Base-by-base conservation (phyloP, 768 basidiomycete species). In the Cystofilobasidium capitatum region DNA sequence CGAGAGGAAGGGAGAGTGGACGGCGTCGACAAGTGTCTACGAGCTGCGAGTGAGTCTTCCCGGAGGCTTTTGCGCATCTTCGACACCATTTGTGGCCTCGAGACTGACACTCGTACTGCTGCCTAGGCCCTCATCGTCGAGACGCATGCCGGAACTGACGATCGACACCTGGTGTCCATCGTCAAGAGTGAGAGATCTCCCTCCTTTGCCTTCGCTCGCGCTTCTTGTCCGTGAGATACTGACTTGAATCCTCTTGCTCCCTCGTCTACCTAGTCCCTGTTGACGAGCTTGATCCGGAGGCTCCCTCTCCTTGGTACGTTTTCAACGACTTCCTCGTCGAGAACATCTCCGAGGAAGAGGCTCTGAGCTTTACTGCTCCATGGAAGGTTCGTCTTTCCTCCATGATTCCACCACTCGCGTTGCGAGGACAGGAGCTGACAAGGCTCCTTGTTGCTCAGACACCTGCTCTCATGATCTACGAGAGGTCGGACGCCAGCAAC, bases 291-390 rank as follows among this genome's bases (percentile, higher is more conserved):
- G 73, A 79, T 14, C 65, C 74, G 1, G 77, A 80, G 62, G 71
- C 71, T 24, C 73, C 71, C 29, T 85, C 84, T 63, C 83, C 85
- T 1, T 99, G 96, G 96, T 87, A 87, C 73, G 77, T 98, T 64
- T 98, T 98, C 84, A 99, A 99, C 74, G 96, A 99, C 74, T 99
- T 99, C 74, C 81, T 86, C 1, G 96, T 99, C 16, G 81, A 81
- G 58, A 88, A 89, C 65, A 84, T 97, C 36, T 80, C 87, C 2
- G 88, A 94, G 76, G 82, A 85, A 39, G 92, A 97, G 72, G 94
- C 89, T 0, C 77, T 98, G 67, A 86, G 86, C 73, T 92, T 96
- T 74, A 85, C 88, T 12, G 85, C 82, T n/a, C 81, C 80, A 55
- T 99, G 94, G 94, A 99, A 99, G 83, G 93, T 88, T 35, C 36